Base-by-base conservation (phyloP, 1,139 yeast species). In the Sugiyamaella grinbergsii region DNA sequence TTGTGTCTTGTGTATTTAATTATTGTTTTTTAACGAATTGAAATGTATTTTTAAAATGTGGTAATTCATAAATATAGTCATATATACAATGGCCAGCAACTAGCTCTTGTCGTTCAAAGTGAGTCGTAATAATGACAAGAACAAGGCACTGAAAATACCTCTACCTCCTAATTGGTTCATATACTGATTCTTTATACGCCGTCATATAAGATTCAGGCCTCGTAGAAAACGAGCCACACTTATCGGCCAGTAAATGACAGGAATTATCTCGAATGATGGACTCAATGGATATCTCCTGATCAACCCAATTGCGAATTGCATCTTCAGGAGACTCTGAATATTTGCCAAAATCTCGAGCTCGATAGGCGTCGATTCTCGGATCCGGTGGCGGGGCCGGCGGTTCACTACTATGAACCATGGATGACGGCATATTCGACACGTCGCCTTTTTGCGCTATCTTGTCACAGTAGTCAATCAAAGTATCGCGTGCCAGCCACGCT, bases 331-430 rank as follows among this genome's bases (percentile, higher is more conserved):
- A 28, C 10, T 49, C 51, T 1, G 54, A 50, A 2, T 32, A 36
- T 22, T 44, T 47, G 24, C 55, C 59, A 15, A 43, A 52, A 42
- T 58, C 67, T 37, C 70, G 49, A n/a, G 69, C 67, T 4, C 64
- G 67, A 50, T 68, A 68, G 1, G 72, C 67, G 54, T 68, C 71
- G 23, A 65, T 40, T 18, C 71, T 55, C 1, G 71, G 71, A 48
- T 67, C 70, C 7, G 64, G 58, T 13, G 48, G 47, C 33, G 41
- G 8, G 10, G 33, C 13, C 32, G 42, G 15, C 10, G 42, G 3
- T 13, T 39, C 33, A 8, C 15, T 22, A 22, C 11, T 33, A 4
- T 19, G 8, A n/a, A 20, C 20, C 20, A 13, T 10, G 4, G 22
- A 5, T 23, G 19, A n/a, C 10, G 24, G n/a, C 6, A n/a, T n/a